Evolutionary conservation across 78 protist species (phyloP).

Genomic region (Dictyostelium firmibasis): DNA sequence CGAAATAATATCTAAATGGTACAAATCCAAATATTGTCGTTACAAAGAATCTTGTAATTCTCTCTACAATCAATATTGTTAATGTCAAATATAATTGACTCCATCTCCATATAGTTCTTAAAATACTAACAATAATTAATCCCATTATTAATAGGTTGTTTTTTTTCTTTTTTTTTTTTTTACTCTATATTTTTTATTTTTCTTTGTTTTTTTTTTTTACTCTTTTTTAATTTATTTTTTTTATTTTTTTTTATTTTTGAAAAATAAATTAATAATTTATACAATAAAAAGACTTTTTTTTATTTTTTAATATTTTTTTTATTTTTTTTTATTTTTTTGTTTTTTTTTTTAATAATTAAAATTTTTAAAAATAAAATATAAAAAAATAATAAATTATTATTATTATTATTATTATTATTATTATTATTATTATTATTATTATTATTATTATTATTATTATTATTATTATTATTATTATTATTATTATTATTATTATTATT

Average conservation of each 20-base stretch:
- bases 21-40: conserved; percentile 24
- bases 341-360: not conserved
- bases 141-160: not conserved
- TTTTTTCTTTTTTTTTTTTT: not conserved
- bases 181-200: not conserved
- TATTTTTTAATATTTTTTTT: too few species aligned
- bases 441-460: too few species aligned
- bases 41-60: conserved; percentile 20
- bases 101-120: conserved; percentile 69
- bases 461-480: too few species aligned
- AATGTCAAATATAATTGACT: conserved; percentile 66
- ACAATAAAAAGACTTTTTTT: not conserved
- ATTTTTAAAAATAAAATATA: too few species aligned
- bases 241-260: too few species aligned
- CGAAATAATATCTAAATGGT: conserved; percentile 56
- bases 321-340: not conserved
- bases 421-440: too few species aligned
- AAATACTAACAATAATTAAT: conserved; percentile 14
- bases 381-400: too few species aligned
- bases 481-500: too few species aligned
- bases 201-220: too few species aligned
- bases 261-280: not conserved
- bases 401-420: too few species aligned
- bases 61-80: conserved; percentile 23
- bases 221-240: too few species aligned